Base-by-base conservation (phyloP, 2,329 filamentous ascomycete genomes). In the Trichoderma hamatum region DNA sequence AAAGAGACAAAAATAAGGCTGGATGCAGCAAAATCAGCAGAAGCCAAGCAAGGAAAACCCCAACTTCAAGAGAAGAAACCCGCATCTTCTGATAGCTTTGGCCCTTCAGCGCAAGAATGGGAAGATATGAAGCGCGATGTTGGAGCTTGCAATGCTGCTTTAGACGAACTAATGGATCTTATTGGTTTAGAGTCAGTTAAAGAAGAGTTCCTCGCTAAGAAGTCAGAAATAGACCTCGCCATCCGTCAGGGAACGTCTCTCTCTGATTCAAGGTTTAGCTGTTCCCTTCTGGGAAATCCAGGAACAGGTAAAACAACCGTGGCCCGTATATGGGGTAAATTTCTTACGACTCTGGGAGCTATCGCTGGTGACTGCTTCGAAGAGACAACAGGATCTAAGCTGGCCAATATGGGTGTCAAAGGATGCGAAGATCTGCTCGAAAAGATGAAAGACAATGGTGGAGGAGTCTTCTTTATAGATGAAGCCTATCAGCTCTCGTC, bases 251-350 rank as follows among this genome's bases (percentile, higher is more conserved):
- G 80, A 0, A 78, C 86, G 0, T 82, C 87, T 1, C 75, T 91
- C 0, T 80, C 78, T 0, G 78, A 81, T 0, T 89, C 93, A 70
- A 81, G 92, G 1, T 88, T 90, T 63, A 86, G 89, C 9, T 84
- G 86, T 1, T 84, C 84, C 0, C 78, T 94, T 3, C 78, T 94
- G 0, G 92, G 92, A 0, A 94, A 94, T 72, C 91, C 92, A 0
- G 92, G 92, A 3, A 94, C 91, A 68, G 90, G 90, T 86, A 94
- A 94, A 80, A 95, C 92, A 0, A 94, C 92, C 0, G 89, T 94
- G 0, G 92, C 92, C 0, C 84, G 91, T 0, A 78, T 91, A 0
- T 94, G 92, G 69, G 89, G 86, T 0, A 83, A 87, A 7, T 90
- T 93, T 43, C 80, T 95, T 0, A 82, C 84, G 0, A 84, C 86